phyloP scores from a whole-genome alignment of 495 filamentous ascomycete species.

The Podospora pseudocomata region DNA sequence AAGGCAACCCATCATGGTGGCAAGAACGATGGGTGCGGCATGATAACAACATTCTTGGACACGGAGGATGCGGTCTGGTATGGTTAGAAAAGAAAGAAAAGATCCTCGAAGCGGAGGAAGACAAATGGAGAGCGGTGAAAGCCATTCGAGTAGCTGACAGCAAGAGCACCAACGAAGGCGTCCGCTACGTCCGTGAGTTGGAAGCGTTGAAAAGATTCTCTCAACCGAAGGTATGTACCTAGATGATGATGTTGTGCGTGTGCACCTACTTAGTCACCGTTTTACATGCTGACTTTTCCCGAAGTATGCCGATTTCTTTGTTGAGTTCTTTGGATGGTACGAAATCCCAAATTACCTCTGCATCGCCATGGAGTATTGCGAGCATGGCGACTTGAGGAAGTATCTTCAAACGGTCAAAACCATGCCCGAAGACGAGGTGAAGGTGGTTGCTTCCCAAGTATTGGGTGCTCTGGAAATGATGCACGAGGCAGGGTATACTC shows the following conservation, averaged over 20 bases:
- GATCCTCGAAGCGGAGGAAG: slow-evolving; percentile 14
- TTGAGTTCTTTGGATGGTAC: slow-evolving; percentile 41
- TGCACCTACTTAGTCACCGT: neutral
- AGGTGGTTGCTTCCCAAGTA: slow-evolving; percentile 40
- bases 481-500: slow-evolving; percentile 47
- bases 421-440: slow-evolving; percentile 38
- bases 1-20: neutral
- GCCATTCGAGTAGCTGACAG: slow-evolving; percentile 16
- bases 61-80: slow-evolving; percentile 34
- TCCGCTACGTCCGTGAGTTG: slow-evolving; percentile 37
- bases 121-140: slow-evolving; percentile 32
- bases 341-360: slow-evolving; percentile 30
- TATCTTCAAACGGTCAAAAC: slow-evolving; percentile 20
- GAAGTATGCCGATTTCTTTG: slow-evolving; percentile 24
- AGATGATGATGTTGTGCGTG: neutral
- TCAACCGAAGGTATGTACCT: slow-evolving; percentile 15
- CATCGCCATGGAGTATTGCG: slow-evolving; percentile 45
- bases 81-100: slow-evolving; percentile 35
- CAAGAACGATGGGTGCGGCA: slow-evolving; percentile 30
- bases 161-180: slow-evolving; percentile 5
- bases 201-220: slow-evolving; percentile 46
- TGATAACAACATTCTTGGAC: slow-evolving; percentile 24
- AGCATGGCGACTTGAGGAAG: slow-evolving; percentile 32
- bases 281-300: neutral
- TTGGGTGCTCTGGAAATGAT: slow-evolving; percentile 45